These are phyloP conservation scores for Tetragonia tetragonoides DNA, from an alignment of 148 eudicot species.

Conservation along the genomic window DNA sequence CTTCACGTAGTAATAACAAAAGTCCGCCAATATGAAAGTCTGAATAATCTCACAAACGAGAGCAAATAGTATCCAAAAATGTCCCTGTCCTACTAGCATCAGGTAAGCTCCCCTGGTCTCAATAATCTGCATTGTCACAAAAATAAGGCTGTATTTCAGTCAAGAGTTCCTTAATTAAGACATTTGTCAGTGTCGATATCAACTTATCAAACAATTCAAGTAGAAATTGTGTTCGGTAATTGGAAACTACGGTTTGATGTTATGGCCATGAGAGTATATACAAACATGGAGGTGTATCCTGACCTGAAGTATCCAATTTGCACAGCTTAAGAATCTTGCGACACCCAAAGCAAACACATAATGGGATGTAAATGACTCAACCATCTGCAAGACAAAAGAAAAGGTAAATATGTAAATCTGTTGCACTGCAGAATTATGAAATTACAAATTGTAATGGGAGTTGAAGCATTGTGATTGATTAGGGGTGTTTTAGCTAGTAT, in stretches of 20 bases:
- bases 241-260: not conserved
- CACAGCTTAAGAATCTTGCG: conserved; percentile 76
- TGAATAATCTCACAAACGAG: conserved; percentile 59
- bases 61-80: conserved; percentile 50
- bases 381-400: conserved; percentile 47
- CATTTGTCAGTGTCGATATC: not conserved
- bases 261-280: too few relatives aligned
- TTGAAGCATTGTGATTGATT: too few relatives aligned
- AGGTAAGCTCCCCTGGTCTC: conserved; percentile 49
- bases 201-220: not conserved
- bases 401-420: too few relatives aligned
- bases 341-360: conserved; percentile 89
- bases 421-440: not conserved
- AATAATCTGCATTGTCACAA: conserved; percentile 39
- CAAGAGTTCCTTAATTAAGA: too few relatives aligned
- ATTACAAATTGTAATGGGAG: too few relatives aligned
- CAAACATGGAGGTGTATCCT: not conserved
- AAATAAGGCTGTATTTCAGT: too few relatives aligned
- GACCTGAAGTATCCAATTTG: conserved; percentile 87
- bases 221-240: not conserved
- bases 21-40: conserved; percentile 78
- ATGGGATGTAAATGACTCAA: conserved; percentile 83
- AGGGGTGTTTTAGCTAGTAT: too few relatives aligned
- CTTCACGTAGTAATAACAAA: conserved; percentile 73
- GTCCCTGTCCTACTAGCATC: conserved; percentile 49